A percentile compares a stretch with the other conserved stretches of the same genome.
These are phyloP conservation scores for Chamaecyparis obtusa DNA, from an alignment of 75 land plant species.

Conservation along the genomic window DNA sequence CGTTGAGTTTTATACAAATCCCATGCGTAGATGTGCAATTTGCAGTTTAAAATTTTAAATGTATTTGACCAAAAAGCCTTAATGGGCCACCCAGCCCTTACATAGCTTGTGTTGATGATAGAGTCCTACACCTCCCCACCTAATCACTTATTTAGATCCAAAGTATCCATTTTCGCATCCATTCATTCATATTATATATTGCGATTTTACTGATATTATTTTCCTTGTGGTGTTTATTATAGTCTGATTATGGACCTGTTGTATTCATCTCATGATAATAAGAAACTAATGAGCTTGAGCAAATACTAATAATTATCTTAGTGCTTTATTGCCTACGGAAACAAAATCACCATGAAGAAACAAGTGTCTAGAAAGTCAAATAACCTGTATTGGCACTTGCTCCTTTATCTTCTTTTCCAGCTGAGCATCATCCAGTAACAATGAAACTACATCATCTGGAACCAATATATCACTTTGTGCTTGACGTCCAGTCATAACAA, in stretches of 20 bases:
- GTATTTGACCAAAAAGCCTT: not conserved
- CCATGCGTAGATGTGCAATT: too few relatives aligned
- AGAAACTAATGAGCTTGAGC: not conserved
- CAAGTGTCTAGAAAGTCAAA: not conserved
- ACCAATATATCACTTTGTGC: constrained; percentile 83
- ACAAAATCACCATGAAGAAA: constrained; percentile 4
- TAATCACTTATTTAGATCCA: too few relatives aligned
- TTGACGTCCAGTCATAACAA: constrained; percentile 92
- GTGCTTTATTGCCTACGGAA: not conserved
- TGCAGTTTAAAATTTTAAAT: too few relatives aligned
- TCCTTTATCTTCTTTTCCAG: constrained; percentile 85
- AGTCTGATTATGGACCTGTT: not conserved
- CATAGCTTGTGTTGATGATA: too few relatives aligned
- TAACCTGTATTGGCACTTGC: constrained; percentile 52
- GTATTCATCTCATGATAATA: not conserved
- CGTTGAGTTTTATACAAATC: not conserved
- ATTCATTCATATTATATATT: too few relatives aligned
- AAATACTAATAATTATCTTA: not conserved
- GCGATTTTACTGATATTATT: too few relatives aligned
- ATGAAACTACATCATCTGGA: constrained; percentile 92
- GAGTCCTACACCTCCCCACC: too few relatives aligned
- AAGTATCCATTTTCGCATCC: not conserved
- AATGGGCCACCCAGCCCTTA: not conserved
- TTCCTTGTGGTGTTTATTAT: not conserved
- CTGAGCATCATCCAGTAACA: constrained; percentile 92